Base-by-base conservation (phyloP, 108 stramenopile genomes). In the Fistulifera pelliculosa region DNA sequence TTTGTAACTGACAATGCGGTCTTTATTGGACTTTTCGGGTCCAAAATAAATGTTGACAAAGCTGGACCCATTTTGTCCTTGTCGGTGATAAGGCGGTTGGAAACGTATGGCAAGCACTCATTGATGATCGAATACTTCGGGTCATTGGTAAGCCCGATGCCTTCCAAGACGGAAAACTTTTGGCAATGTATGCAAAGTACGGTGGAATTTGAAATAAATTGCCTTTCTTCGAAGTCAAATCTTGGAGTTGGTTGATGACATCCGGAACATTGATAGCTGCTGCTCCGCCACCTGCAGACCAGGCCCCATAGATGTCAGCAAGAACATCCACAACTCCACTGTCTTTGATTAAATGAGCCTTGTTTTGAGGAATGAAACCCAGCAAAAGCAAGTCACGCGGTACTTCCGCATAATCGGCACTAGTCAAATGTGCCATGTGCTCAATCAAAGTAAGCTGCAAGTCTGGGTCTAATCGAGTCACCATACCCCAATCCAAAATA, bases 401-500 rank as follows among this genome's bases (percentile, higher is more conserved):
- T 28, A 94, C 70, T 39, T 90, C 90, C 47, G 64, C 96, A 59
- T 92, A 97, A 66, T 97, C 94, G 22, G 83, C 70, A 45, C 81
- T 79, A 0, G 86, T 93, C 49, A 97, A 70, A 68, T 97, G 96
- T 2, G 94, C 89, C 82, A 97, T 90, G 69, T 95, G 94, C 64
- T 95, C 93, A 68, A 97, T 86, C 38, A 90, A 47, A 13, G 82
- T 90, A 1, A 92, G 38, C 44, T 94, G 94, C 49, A 93, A 62
- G 45, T 90, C 87, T 19, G 71, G 61, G 0, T 83, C 79, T 0
- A 97, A 60, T 40, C 75, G 67, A 3, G 94, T 94, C n/a, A 95
- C 90, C 77, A 97, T 91, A 11, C 96, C 96, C 90, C 94, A 94
- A 76, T 97, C 96, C 43, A 95, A 69, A 23, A 95, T 93, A 62